Evolutionary conservation across 495 filamentous ascomycete genomes (phyloP), one percentile per base, ranked within the genome.

Genomic region (Penicillium bovifimosum): DNA sequence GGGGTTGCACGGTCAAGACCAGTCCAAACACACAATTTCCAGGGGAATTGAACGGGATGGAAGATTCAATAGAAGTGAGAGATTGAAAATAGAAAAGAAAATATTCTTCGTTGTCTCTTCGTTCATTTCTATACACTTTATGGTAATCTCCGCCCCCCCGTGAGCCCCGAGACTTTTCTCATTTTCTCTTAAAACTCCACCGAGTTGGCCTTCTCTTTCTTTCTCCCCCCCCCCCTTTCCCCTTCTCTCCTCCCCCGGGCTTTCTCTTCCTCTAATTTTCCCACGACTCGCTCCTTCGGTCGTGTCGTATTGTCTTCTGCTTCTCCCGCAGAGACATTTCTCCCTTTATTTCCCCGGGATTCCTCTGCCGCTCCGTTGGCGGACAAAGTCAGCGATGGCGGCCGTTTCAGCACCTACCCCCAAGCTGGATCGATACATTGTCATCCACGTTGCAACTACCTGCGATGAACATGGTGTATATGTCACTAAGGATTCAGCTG

Each of bases 381-480:
- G 39, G 58, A 56, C 47, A 57, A 57, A 67, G 54, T 62, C 53
- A 72, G 70, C 65, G 60, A 76, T 75, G 72, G 72, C 72, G 48
- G 60, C 71, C 71, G 73, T 76, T 67, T 69, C 71, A 69, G 70
- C 76, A 61, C 72, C 72, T 58, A 73, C 70, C 44, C 74, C 76
- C 53, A 89, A 87, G 75, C 83, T 91, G 74, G 93, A 97, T 76
- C 87, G 91, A 64, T 97, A 95, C 70, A 86, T 96, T 56, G 88
- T 98, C 62, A 93, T 96, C 67, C 93, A 97, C 73, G 92, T 97
- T 60, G 93, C 95, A 53, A 98, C 95, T 28, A 98, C 93, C 58
- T 97, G 93, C 73, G 93, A 97, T 70, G 93, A 98, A 64, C 93
- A 98, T 74, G 93, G 93, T 52, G 95, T 98, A 50, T 98, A 97